Evolutionary conservation across 1,284 basidiomycete genomes (phyloP).

Genomic region (Fomitopsis pinicola): DNA sequence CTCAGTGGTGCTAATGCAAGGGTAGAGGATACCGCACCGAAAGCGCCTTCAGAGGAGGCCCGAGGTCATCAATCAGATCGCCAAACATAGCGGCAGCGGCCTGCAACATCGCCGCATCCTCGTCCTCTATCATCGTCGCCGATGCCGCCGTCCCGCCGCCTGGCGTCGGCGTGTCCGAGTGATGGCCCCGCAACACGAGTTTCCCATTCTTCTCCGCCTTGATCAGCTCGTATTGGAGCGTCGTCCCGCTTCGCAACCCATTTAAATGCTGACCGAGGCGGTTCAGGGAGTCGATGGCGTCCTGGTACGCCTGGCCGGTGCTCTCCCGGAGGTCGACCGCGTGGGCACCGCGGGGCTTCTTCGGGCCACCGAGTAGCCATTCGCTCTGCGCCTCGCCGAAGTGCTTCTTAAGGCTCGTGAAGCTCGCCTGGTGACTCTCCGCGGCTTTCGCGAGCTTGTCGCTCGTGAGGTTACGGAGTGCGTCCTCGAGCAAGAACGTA

Average conservation of each 20-base stretch:
- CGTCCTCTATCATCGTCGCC: slow-evolving; percentile 35
- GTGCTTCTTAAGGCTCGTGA: slow-evolving; percentile 82
- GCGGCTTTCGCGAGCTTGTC: slow-evolving; percentile 72
- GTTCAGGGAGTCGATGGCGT: slow-evolving; percentile 80
- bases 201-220: slow-evolving; percentile 59
- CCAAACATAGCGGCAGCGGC: slow-evolving; percentile 78
- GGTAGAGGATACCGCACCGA: slow-evolving; percentile 42
- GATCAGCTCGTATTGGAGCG: slow-evolving; percentile 78
- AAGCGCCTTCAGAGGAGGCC: slow-evolving; percentile 71
- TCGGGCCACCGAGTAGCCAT: slow-evolving; percentile 47
- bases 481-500: slow-evolving; percentile 83
- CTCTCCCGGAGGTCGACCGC: slow-evolving; percentile 28
- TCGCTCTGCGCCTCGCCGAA: slow-evolving; percentile 84
- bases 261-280: slow-evolving; percentile 89
- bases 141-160: neutral
- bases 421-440: slow-evolving; percentile 80
- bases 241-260: slow-evolving; percentile 79
- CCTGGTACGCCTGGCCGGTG: slow-evolving; percentile 67
- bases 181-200: slow-evolving; percentile 32
- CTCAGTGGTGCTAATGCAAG: slow-evolving; percentile 1
- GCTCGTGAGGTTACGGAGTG: slow-evolving; percentile 44
- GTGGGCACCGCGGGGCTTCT: slow-evolving; percentile 24
- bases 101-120: slow-evolving; percentile 54
- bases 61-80: slow-evolving; percentile 79
- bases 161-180: slow-evolving; percentile 10